phyloP scores from a whole-genome alignment of 768 basidiomycete genomes.

The Tylopilus plumbeoviolaceoides region DNA sequence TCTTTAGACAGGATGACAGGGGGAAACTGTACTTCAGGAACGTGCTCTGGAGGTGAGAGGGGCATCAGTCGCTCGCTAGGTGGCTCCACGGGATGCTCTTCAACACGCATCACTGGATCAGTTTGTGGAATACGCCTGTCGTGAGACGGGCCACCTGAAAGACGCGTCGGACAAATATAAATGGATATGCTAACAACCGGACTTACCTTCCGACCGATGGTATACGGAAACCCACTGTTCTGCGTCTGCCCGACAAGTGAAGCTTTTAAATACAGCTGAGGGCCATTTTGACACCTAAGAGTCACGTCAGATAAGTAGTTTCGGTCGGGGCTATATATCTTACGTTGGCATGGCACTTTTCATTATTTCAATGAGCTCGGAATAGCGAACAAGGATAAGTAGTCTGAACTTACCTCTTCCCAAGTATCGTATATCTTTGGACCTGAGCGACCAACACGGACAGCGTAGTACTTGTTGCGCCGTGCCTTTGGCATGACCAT shows the following conservation, averaged over 20 bases:
- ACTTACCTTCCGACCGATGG: conserved; percentile 16
- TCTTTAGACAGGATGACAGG: conserved; percentile 45
- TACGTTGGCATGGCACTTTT: conserved; percentile 48
- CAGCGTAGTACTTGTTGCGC: conserved; percentile 55
- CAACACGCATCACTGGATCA: neutral
- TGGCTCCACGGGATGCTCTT: neutral
- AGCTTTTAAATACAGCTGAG: conserved; percentile 50
- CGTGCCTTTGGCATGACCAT: conserved; percentile 27
- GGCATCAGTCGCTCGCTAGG: neutral
- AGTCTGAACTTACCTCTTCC: conserved; percentile 46
- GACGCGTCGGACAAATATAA: neutral
- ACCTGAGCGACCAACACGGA: conserved; percentile 52
- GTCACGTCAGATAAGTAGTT: neutral
- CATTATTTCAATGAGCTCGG: neutral
- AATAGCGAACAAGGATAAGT: neutral
- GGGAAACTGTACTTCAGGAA: conserved; percentile 1
- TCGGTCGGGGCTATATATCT: neutral
- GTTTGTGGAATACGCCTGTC: neutral
- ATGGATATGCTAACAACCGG: neutral
- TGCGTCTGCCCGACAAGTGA: conserved; percentile 41
- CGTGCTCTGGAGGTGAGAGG: neutral
- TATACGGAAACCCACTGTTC: conserved; percentile 43
- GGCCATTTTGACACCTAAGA: conserved; percentile 52
- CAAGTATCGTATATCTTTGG: conserved; percentile 55
- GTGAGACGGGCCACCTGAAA: conserved; percentile 4